Evolutionary conservation across 2,329 filamentous ascomycete genomes (phyloP), one percentile per base, ranked within the genome.

Genomic region (Ophiostoma angusticollis): DNA sequence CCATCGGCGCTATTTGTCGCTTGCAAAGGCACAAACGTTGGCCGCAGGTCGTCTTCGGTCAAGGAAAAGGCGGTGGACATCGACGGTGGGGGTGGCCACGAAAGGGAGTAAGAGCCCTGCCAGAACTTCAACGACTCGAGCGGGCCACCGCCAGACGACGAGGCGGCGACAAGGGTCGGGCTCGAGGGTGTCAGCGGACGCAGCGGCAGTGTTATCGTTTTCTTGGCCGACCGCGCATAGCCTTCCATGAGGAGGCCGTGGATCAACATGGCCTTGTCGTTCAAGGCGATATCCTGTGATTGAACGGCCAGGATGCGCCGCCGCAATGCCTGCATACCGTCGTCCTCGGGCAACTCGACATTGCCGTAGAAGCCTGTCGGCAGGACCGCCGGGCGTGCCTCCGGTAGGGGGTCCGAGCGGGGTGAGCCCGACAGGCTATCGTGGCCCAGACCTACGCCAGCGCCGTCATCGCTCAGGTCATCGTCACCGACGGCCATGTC

Each of bases 301-400:
- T 84, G 80, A 45, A 89, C 80, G 17, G 63, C 64, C 43, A 80
- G 68, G 47, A 91, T 85, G 45, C 73, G 74, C 46, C 63, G 67
- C 50, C 84, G 68, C 49, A 89, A 57, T 39, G 62, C 58, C 14
- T 70, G 65, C 78, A 84, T 87, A 31, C 84, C 84, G 63, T 91
- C 84, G 52, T 89, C 80, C 53, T 80, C 84, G 1, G 83, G 82
- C 29, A 85, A 55, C 29, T 54, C 49, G 46, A 28, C 58, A 28
- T 50, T 55, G 12, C 53, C 54, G 34, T 48, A 51, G 42, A 50
- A 43, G 2, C 25, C 41, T 1, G 38, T 11, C 9, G 43, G 42
- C 11, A 43, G 30, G 2, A n/a, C n/a, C n/a, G n/a, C n/a, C n/a
- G n/a, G n/a, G n/a, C n/a, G n/a, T n/a, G n/a, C n/a, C n/a, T n/a